Conservation (phyloP, 2,329 filamentous ascomycete species). For the Bipolaris oryzae region DNA sequence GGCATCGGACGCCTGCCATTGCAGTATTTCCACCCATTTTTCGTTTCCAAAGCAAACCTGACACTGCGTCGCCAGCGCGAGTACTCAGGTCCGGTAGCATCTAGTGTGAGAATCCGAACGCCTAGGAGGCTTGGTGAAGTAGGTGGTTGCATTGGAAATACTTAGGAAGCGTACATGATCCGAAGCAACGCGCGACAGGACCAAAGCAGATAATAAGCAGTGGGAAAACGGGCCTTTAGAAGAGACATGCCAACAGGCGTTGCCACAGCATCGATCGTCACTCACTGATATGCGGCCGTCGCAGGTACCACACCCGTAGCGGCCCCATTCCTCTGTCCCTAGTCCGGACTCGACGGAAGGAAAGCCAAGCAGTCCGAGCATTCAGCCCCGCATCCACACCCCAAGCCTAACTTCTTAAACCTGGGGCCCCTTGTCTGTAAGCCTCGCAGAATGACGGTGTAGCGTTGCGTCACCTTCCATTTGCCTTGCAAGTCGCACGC, state of each 20-base stretch:
- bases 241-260: too few species aligned
- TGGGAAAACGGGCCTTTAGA: background rate
- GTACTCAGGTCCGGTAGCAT: constrained; percentile 40
- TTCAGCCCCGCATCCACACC: constrained; percentile 23
- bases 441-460: constrained; percentile 7
- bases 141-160: constrained; percentile 20
- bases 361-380: constrained; percentile 21
- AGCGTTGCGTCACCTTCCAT: constrained; percentile 1
- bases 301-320: background rate
- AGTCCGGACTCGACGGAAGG: constrained; percentile 15
- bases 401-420: constrained; percentile 13
- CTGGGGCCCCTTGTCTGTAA: constrained; percentile 18
- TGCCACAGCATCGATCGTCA: background rate
- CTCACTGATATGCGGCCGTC: background rate
- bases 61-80: constrained; percentile 42
- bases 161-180: background rate
- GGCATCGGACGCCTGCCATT: constrained; percentile 42
- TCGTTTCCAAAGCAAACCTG: constrained; percentile 38
- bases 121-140: constrained; percentile 41
- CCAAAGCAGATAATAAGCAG: background rate
- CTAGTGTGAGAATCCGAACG: constrained; percentile 31
- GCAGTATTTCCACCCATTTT: constrained; percentile 44
- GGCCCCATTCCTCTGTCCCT: constrained; percentile 10
- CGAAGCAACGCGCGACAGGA: background rate
- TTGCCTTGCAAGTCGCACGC: constrained; percentile 21